Evolutionary conservation across 805 yeast species (phyloP), one percentile per base, ranked within the genome.

Genomic region (Danielia reshetovae): DNA sequence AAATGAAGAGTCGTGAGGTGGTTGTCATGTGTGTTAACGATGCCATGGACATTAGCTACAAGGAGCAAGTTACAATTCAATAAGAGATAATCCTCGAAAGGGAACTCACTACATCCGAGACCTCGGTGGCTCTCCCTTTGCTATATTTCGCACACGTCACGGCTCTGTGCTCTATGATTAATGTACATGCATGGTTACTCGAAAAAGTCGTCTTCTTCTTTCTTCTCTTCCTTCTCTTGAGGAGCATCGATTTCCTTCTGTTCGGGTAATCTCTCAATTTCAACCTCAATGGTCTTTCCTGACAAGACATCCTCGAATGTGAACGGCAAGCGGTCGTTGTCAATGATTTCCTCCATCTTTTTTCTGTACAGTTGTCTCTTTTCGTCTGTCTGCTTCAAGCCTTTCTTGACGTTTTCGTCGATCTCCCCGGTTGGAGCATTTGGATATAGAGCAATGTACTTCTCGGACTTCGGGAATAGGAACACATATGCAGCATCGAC

Each of bases 371-470:
- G 66, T 30, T 61, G 54, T 50, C 71, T 64, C 40, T 62, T 61
- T 30, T 62, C 59, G 18, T 68, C 74, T 4, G 79, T 71, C 37
- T 53, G 55, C 16, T 54, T 54, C 34, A 58, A 39, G 4, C 74
- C 78, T 36, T 58, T 62, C 40, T 62, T 65, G 10, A 68, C 72
- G 32, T 59, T 57, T 7, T 44, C 42, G 15, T 38, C 47, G 17
- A 55, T 61, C 14, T 57, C 57, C 9, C 40, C 51, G 26, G 32
- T 36, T 14, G 39, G 47, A 3, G 54, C 54, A 22, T 58, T 59
- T 13, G 93, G 88, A 57, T 78, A 89, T 39, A 89, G 59, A 0
- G 96, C 75, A 23, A 85, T 74, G 57, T 89, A 89, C 60, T 86
- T 88, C 49, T 77, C 79, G 32, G 79, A 74, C 51, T 74, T 77